Evolutionary conservation across 2,329 filamentous ascomycete species (phyloP).

Genomic region (Orbilia ellipsospora): DNA sequence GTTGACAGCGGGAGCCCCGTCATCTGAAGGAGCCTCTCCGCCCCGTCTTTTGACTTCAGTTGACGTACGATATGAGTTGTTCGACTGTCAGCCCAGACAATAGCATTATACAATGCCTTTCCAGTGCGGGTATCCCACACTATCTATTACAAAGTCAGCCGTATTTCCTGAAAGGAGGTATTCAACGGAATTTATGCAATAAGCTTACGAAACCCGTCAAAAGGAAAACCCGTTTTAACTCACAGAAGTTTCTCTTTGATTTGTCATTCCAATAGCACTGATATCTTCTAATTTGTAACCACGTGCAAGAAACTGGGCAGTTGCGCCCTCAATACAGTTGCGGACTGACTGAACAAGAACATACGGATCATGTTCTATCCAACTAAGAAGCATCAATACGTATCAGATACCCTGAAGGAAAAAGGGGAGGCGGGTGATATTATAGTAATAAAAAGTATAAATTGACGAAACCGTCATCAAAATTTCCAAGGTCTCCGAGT

Average conservation of each 20-base stretch:
- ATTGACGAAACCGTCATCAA: neutral
- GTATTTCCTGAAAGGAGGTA: too few species aligned
- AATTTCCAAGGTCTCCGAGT: neutral
- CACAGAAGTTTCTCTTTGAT: slow-evolving; percentile 84
- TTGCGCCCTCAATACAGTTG: slow-evolving; percentile 80
- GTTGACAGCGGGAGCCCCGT: slow-evolving; percentile 88
- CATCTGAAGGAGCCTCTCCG: slow-evolving; percentile 75
- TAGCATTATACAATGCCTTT: slow-evolving; percentile 82
- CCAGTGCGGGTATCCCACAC: slow-evolving; percentile 86
- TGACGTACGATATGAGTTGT: slow-evolving; percentile 80
- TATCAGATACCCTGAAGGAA: neutral
- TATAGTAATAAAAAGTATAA: neutral
- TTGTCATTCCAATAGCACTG: slow-evolving; percentile 84
- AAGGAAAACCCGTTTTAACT: slow-evolving; percentile 5
- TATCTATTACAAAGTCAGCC: slow-evolving; percentile 62
- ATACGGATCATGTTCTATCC: slow-evolving; percentile 87
- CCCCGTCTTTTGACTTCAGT: slow-evolving; percentile 74
- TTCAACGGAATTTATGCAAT: too few species aligned
- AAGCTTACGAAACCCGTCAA: too few species aligned
- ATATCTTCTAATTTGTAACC: slow-evolving; percentile 77
- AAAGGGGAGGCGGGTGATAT: too few species aligned
- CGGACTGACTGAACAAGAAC: slow-evolving; percentile 81
- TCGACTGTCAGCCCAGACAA: slow-evolving; percentile 90
- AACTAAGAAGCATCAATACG: slow-evolving; percentile 66
- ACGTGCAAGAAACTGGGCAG: slow-evolving; percentile 75